A percentile compares a stretch with the other conserved stretches of the same genome.
These are phyloP conservation scores for Mycena maculata DNA, from an alignment of 768 basidiomycete species.

Conservation along the genomic window DNA sequence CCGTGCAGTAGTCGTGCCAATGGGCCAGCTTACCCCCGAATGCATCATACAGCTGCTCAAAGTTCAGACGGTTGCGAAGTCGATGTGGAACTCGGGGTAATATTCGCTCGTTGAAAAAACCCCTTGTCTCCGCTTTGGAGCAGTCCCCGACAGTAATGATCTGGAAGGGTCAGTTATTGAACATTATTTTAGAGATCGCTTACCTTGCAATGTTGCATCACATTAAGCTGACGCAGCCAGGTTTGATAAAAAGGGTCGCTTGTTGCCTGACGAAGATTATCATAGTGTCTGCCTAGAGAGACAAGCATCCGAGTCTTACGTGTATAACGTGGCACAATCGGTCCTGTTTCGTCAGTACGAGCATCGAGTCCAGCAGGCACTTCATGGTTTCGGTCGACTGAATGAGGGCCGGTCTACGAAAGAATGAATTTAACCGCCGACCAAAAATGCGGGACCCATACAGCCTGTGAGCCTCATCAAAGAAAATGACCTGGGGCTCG, in stretches of 20 bases:
- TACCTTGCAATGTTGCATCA: slow-evolving; percentile 88
- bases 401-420: slow-evolving; percentile 73
- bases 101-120: slow-evolving; percentile 73
- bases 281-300: too few species aligned
- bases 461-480: slow-evolving; percentile 90
- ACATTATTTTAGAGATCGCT: slow-evolving; percentile 11
- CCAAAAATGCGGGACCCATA: slow-evolving; percentile 45
- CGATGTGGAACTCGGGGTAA: slow-evolving; percentile 78
- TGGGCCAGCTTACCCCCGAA: slow-evolving; percentile 90
- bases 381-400: slow-evolving; percentile 87
- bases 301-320: too few species aligned
- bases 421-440: slow-evolving; percentile 5
- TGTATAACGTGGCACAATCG: slow-evolving; percentile 86
- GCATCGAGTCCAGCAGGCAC: slow-evolving; percentile 84
- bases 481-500: slow-evolving; percentile 66
- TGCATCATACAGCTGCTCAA: slow-evolving; percentile 79
- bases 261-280: too few species aligned
- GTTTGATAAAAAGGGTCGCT: slow-evolving; percentile 90
- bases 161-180: slow-evolving; percentile 42
- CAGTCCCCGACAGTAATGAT: slow-evolving; percentile 87
- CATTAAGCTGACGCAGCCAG: slow-evolving; percentile 82
- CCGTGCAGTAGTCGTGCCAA: slow-evolving; percentile 83
- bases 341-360: slow-evolving; percentile 90
- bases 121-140: slow-evolving; percentile 74
- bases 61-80: slow-evolving; percentile 65